A percentile compares a stretch with the other conserved stretches of the same genome.
Evolutionary conservation across 202 grass and related monocot species (phyloP).

Genomic region (Alloteropsis angusta): DNA sequence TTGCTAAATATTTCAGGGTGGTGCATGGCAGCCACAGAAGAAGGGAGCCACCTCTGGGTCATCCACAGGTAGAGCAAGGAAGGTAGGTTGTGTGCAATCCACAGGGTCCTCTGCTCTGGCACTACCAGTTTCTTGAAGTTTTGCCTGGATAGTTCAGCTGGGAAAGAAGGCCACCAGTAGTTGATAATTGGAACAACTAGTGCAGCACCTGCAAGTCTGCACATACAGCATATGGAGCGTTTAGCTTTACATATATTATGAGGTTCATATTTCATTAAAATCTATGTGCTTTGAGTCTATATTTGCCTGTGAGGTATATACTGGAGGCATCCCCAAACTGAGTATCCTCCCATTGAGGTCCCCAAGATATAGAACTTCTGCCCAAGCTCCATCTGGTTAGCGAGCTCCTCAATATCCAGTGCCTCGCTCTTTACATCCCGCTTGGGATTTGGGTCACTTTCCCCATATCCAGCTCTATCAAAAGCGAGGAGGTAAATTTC

Average conservation of each 20-base stretch:
- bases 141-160: conserved; percentile 30
- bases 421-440: conserved; percentile 47
- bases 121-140: conserved; percentile 38
- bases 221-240: not conserved
- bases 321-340: conserved; percentile 57
- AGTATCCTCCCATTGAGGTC: conserved; percentile 57
- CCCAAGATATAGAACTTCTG: conserved; percentile 60
- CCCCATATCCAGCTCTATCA: conserved; percentile 53
- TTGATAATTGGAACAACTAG: conserved; percentile 60
- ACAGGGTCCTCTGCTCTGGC: conserved; percentile 47
- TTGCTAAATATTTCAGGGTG: conserved; percentile 48
- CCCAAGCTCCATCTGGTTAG: conserved; percentile 50
- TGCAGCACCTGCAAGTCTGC: conserved; percentile 45
- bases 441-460: conserved; percentile 51
- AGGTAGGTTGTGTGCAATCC: conserved; percentile 51
- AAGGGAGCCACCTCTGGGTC: conserved; percentile 57
- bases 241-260: conserved; percentile 5
- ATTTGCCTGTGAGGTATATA: conserved; percentile 68
- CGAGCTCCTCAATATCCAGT: conserved; percentile 47
- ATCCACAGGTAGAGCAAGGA: conserved; percentile 66
- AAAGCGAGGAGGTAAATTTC: conserved; percentile 60
- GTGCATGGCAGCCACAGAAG: conserved; percentile 23
- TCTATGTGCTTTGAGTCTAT: not conserved
- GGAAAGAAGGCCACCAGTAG: conserved; percentile 78
- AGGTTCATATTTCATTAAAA: conserved; percentile 9